Evolutionary conservation across 2,329 filamentous ascomycete genomes (phyloP).

Genomic region (Sclerotiophoma versabilis): DNA sequence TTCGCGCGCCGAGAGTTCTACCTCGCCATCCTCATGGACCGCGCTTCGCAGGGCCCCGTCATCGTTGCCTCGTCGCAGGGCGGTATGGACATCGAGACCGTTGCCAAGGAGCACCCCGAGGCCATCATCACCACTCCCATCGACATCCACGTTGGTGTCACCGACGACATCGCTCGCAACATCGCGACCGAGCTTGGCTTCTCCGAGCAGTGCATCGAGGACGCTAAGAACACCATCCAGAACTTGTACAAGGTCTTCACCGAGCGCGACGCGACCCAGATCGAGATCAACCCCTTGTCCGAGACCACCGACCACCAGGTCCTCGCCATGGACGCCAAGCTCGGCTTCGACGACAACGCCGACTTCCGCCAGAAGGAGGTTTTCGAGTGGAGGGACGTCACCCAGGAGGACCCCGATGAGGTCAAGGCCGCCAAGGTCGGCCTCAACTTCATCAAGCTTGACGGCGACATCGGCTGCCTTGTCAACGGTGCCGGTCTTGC

Average conservation of each 20-base stretch:
- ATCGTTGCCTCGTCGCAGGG: constrained; percentile 98
- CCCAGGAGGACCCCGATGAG: constrained; percentile 96
- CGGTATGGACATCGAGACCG: constrained; percentile 98
- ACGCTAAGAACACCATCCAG: constrained; percentile 95
- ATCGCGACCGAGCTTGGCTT: constrained; percentile 95
- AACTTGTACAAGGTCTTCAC: constrained; percentile 99
- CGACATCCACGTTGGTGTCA: constrained; percentile 93
- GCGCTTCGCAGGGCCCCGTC: constrained; percentile 85
- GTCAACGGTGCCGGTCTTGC: constrained; percentile 99
- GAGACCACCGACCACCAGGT: constrained; percentile 99
- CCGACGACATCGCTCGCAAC: constrained; percentile 88
- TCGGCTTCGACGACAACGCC: constrained; percentile 98
- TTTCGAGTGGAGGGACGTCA: constrained; percentile 90
- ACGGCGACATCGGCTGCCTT: constrained; percentile 98
- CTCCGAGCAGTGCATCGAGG: constrained; percentile 95
- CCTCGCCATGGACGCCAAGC: constrained; percentile 99
- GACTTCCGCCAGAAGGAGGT: constrained; percentile 98
- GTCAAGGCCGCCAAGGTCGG: constrained; percentile 93
- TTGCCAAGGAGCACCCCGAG: constrained; percentile 96
- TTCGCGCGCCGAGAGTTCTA: constrained; percentile 99
- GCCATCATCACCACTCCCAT: constrained; percentile 94
- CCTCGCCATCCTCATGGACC: constrained; percentile 98
- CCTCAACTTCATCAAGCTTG: constrained; percentile 99
- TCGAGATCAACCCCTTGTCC: constrained; percentile 98
- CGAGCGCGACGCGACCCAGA: constrained; percentile 98